Evolutionary conservation across 371 early-diverging fungal species (phyloP).

Genomic region (Mortierella sp.): DNA sequence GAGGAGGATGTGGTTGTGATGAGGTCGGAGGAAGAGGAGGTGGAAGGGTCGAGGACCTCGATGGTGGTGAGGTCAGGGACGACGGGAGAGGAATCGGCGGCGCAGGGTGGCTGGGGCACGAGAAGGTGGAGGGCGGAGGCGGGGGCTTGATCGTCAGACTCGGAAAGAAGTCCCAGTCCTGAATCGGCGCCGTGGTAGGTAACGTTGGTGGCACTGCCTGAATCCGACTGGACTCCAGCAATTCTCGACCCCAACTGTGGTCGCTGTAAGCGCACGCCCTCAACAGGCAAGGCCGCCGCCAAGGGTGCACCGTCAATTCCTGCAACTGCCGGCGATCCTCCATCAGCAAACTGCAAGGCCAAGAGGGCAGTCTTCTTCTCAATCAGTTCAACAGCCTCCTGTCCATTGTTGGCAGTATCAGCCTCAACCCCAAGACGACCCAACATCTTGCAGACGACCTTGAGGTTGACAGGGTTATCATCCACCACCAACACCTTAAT

Average conservation of each 20-base stretch:
- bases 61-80: not conserved
- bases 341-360: slow-evolving; percentile 15
- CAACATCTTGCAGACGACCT: slow-evolving; percentile 64
- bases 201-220: not conserved
- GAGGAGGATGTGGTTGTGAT: not conserved
- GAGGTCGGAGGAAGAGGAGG: not conserved
- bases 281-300: not conserved
- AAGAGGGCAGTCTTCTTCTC: slow-evolving; percentile 35
- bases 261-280: not conserved
- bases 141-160: not conserved
- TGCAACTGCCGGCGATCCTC: not conserved
- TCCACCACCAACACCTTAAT: slow-evolving; percentile 65
- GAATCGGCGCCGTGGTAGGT: not conserved
- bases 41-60: not conserved
- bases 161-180: not conserved
- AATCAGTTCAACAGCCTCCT: slow-evolving; percentile 61
- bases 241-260: not conserved
- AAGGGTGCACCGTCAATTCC: not conserved
- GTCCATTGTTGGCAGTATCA: slow-evolving; percentile 61
- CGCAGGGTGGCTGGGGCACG: not conserved
- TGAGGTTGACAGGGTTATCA: slow-evolving; percentile 69
- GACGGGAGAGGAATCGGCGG: not conserved
- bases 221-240: not conserved
- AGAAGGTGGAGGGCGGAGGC: too few species aligned
- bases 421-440: slow-evolving; percentile 44